Percentiles rank a stretch among this genome's conserved stretches.
These are phyloP conservation scores for Magnaporthiopsis incrustans DNA, from an alignment of 2,329 filamentous ascomycete genomes.

Conservation along the genomic window DNA sequence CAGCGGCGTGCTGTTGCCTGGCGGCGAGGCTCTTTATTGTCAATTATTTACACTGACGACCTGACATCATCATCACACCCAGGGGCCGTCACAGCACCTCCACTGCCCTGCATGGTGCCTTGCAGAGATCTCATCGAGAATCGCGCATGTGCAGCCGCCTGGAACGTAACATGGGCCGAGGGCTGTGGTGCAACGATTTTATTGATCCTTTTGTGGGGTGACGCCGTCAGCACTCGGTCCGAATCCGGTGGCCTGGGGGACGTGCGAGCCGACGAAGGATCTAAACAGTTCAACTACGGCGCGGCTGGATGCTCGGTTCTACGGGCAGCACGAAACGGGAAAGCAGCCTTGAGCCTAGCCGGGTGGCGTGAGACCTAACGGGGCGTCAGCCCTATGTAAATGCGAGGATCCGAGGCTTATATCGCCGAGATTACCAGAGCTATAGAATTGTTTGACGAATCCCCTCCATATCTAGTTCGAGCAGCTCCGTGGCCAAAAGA, in stretches of 20 bases:
- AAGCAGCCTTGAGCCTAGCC: no score
- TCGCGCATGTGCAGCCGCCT: not conserved
- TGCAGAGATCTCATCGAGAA: not conserved
- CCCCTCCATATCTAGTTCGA: no score
- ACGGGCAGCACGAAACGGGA: no score
- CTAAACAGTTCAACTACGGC: not conserved
- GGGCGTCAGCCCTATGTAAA: no score
- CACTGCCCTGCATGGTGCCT: not conserved
- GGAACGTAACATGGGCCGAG: not conserved
- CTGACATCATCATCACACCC: not conserved
- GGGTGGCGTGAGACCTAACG: no score
- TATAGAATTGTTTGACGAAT: no score
- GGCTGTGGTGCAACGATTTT: not conserved
- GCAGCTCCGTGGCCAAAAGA: no score
- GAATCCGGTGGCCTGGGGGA: not conserved
- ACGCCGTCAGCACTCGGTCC: not conserved
- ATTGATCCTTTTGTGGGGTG: not conserved
- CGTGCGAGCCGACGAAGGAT: no score
- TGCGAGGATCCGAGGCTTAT: no score
- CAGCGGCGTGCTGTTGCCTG: not conserved
- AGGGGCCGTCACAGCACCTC: no score
- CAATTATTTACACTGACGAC: not conserved
- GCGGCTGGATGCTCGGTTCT: no score
- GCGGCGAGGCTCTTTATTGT: not conserved
- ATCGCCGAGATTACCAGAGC: no score